Percentiles rank a stretch among this genome's conserved stretches.
Conservation (phyloP, 2,329 filamentous ascomycete species). For the Cladosporium sp. region DNA sequence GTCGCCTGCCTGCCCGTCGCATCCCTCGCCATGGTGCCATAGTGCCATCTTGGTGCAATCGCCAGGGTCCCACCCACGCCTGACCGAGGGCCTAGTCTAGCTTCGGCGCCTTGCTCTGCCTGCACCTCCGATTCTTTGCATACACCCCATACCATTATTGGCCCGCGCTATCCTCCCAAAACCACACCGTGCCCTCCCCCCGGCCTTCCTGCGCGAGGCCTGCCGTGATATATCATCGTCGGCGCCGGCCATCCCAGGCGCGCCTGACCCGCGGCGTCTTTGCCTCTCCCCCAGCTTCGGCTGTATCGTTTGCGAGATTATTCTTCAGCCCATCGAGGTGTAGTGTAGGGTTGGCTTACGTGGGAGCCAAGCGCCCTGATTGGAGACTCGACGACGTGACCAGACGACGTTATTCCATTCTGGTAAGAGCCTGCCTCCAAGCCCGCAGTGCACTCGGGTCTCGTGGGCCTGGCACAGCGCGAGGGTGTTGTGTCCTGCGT, state of each 20-base stretch:
- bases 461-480: background rate
- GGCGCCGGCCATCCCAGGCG: constrained; percentile 11
- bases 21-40: too few relatives aligned
- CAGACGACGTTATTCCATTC: background rate
- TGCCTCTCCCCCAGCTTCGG: constrained; percentile 3
- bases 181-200: constrained; percentile 2
- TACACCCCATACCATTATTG: constrained; percentile 10
- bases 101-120: background rate
- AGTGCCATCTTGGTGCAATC: background rate
- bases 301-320: background rate
- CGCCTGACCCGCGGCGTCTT: constrained; percentile 4
- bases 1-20: background rate
- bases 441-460: background rate
- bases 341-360: constrained; percentile 8
- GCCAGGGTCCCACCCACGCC: constrained; percentile 3
- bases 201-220: constrained; percentile 5
- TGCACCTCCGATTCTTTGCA: constrained; percentile 11
- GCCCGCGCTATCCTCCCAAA: background rate
- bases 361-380: constrained; percentile 8
- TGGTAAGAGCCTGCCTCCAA: background rate
- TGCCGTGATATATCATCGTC: constrained; percentile 6
- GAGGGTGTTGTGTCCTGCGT: constrained; percentile 4
- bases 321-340: background rate
- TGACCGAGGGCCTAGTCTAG: constrained; percentile 3
- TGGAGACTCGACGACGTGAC: constrained; percentile 8